Percentiles rank a stretch among this genome's conserved stretches.
Evolutionary conservation across 805 yeast species (phyloP).

Genomic region (Isabelozyma rhagii): DNA sequence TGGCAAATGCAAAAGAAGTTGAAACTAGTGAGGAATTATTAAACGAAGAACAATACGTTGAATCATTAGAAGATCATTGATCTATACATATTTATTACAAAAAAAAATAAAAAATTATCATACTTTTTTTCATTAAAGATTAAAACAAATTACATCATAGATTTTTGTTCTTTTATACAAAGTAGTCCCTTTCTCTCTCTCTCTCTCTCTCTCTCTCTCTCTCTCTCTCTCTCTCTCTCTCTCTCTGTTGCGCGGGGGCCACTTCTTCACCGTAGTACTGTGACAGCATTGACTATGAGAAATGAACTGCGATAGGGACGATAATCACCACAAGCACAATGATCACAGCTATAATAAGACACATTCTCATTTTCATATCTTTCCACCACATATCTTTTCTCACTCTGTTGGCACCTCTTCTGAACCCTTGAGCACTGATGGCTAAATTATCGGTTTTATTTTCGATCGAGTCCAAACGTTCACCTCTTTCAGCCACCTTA

Average conservation of each 20-base stretch:
- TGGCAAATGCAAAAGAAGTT: conserved; percentile 38
- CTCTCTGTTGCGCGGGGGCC: not conserved
- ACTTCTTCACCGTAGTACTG: not conserved
- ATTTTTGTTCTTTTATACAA: too few relatives aligned
- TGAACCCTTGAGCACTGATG: conserved; percentile 88
- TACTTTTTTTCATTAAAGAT: not conserved
- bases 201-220: not conserved
- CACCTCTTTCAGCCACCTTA: conserved; percentile 93
- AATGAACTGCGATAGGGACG: conserved; percentile 92
- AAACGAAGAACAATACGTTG: conserved; percentile 54
- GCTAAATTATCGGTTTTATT: conserved; percentile 92
- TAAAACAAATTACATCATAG: not conserved
- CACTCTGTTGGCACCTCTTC: conserved; percentile 94
- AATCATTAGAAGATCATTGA: conserved; percentile 48
- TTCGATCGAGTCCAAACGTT: conserved; percentile 85
- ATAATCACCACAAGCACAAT: conserved; percentile 82
- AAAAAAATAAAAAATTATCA: not conserved
- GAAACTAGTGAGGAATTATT: conserved; percentile 45
- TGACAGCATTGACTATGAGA: conserved; percentile 31
- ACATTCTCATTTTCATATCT: conserved; percentile 93
- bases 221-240: not conserved
- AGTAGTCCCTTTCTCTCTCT: not conserved
- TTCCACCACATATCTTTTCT: conserved; percentile 99
- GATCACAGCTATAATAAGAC: conserved; percentile 73
- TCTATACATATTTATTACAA: too few relatives aligned